Evolutionary conservation across 805 yeast species (phyloP).

Genomic region (Sugiyamaella valdiviana): DNA sequence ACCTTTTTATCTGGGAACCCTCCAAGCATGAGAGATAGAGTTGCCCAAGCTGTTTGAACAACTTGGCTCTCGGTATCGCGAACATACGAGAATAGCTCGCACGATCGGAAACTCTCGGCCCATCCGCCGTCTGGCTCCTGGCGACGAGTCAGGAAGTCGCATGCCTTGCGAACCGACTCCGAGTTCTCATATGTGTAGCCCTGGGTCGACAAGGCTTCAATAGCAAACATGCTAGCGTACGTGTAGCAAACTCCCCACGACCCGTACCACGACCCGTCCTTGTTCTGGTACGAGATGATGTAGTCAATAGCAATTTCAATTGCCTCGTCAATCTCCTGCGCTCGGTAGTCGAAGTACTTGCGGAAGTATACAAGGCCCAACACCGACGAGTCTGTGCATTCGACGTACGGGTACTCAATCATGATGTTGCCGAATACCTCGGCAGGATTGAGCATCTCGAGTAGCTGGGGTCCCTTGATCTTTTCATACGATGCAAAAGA

Average conservation of each 20-base stretch:
- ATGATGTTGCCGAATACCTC: constrained; percentile 96
- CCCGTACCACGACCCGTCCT: constrained; percentile 97
- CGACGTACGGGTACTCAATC: constrained; percentile 98
- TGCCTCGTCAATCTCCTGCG: constrained; percentile 58
- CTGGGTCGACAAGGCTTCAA: constrained; percentile 78
- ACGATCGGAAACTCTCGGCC: constrained; percentile 91
- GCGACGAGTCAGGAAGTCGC: constrained; percentile 71
- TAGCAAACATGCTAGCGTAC: constrained; percentile 96
- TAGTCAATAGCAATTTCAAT: constrained; percentile 69
- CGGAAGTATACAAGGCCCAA: constrained; percentile 79
- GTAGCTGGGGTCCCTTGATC: constrained; percentile 68
- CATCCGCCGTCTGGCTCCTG: constrained; percentile 93
- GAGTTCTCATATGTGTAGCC: constrained; percentile 59
- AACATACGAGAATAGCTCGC: constrained; percentile 75
- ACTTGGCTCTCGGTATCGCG: constrained; percentile 56
- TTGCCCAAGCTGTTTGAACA: constrained; percentile 91
- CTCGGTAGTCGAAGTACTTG: constrained; percentile 56
- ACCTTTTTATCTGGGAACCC: constrained; percentile 65
- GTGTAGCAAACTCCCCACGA: constrained; percentile 97
- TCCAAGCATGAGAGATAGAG: constrained; percentile 74
- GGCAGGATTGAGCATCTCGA: constrained; percentile 87
- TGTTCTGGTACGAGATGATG: constrained; percentile 58
- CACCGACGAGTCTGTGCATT: constrained; percentile 93
- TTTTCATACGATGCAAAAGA: constrained; percentile 89
- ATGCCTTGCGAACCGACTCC: constrained; percentile 60